These are phyloP conservation scores for Alternaria incomplexa DNA, from an alignment of 2,329 filamentous ascomycete genomes.

Conservation along the genomic window DNA sequence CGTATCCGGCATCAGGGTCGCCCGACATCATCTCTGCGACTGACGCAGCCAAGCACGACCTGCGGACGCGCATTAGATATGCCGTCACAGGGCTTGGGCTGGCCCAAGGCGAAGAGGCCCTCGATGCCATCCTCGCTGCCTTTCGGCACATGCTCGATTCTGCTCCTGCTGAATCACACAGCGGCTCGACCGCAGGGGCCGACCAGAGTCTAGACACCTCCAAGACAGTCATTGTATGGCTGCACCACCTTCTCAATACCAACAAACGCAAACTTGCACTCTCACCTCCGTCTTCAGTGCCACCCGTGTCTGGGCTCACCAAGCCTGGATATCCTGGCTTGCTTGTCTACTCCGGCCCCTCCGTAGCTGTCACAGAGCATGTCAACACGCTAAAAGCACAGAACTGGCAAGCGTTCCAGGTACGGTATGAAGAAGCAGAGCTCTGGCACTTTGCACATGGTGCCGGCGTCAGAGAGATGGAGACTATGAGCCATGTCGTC, in stretches of 20 bases:
- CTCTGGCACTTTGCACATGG: constrained; percentile 51
- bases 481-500: constrained; percentile 54
- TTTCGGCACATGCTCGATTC: constrained; percentile 40
- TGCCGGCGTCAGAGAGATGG: constrained; percentile 50
- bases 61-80: constrained; percentile 42
- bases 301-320: constrained; percentile 49
- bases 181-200: neutral
- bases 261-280: constrained; percentile 55
- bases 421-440: constrained; percentile 49
- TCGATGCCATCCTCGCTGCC: constrained; percentile 50
- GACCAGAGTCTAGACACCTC: neutral
- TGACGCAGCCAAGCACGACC: constrained; percentile 43
- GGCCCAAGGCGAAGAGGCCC: constrained; percentile 50
- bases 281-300: constrained; percentile 31
- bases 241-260: constrained; percentile 55
- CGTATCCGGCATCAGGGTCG: constrained; percentile 44
- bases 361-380: constrained; percentile 48
- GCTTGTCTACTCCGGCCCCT: constrained; percentile 52
- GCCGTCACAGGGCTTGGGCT: constrained; percentile 31
- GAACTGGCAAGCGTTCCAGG: constrained; percentile 56
- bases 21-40: constrained; percentile 50
- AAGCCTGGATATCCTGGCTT: constrained; percentile 57
- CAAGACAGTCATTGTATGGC: constrained; percentile 54
- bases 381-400: constrained; percentile 51
- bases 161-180: neutral